phyloP scores from a whole-genome alignment of 1,139 yeast genomes.

The Pneumocystis jirovecii region DNA sequence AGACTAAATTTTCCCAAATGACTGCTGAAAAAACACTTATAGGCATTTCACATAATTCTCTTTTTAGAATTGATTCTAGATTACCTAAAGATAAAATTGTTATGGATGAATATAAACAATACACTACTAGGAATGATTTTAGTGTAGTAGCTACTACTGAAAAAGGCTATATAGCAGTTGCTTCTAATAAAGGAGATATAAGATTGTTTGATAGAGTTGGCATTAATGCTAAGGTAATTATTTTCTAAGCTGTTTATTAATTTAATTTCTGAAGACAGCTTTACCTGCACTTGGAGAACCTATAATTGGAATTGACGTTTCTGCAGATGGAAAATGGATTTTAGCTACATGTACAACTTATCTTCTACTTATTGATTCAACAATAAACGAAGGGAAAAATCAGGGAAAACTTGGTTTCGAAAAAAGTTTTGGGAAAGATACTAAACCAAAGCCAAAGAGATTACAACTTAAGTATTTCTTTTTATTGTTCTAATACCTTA shows the following conservation, averaged over 20 bases:
- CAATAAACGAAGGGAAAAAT: slow-evolving; percentile 46
- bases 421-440: slow-evolving; percentile 47
- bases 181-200: slow-evolving; percentile 60
- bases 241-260: not conserved
- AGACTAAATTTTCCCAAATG: slow-evolving; percentile 55
- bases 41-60: slow-evolving; percentile 49
- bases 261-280: slow-evolving; percentile 27
- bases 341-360: slow-evolving; percentile 65
- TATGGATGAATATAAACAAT: slow-evolving; percentile 38
- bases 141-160: slow-evolving; percentile 57
- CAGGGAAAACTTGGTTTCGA: slow-evolving; percentile 50
- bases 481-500: not conserved
- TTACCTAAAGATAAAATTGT: slow-evolving; percentile 42
- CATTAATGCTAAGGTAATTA: slow-evolving; percentile 39
- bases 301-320: slow-evolving; percentile 49
- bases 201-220: slow-evolving; percentile 60
- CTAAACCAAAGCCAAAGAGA: slow-evolving; percentile 56
- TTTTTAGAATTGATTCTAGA: slow-evolving; percentile 72
- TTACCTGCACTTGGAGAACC: slow-evolving; percentile 73
- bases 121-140: slow-evolving; percentile 42
- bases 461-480: slow-evolving; percentile 31
- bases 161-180: slow-evolving; percentile 59
- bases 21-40: slow-evolving; percentile 58
- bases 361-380: slow-evolving; percentile 50
- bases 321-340: slow-evolving; percentile 71